Conservation (phyloP, 1,139 yeast species). For the Kurtzmaniella natalensis region DNA sequence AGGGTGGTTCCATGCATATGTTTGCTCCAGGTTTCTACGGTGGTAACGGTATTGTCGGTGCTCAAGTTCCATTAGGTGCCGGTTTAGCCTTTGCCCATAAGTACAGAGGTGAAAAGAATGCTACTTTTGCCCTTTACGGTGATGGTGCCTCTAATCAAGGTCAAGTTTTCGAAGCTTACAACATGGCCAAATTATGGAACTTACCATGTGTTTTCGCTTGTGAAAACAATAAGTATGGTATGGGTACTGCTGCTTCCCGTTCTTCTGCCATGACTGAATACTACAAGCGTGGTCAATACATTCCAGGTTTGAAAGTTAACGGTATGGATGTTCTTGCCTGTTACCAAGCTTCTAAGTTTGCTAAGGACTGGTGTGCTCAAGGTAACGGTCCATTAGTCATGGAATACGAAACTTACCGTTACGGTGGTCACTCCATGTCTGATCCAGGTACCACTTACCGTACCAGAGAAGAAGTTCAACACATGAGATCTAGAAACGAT, state of each 20-base stretch:
- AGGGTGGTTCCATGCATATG: conserved; percentile 99
- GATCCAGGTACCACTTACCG: conserved; percentile 99
- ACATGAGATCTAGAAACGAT: conserved; percentile 97
- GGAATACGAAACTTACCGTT: conserved; percentile 97
- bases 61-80: conserved; percentile 97
- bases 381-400: conserved; percentile 96
- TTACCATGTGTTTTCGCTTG: conserved; percentile 92
- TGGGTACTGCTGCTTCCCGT: conserved; percentile 98
- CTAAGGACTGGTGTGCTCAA: conserved; percentile 89
- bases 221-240: conserved; percentile 99
- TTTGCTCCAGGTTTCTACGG: conserved; percentile 94
- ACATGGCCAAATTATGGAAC: conserved; percentile 99
- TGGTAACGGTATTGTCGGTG: conserved; percentile 99
- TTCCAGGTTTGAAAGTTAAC: conserved; percentile 96
- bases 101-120: conserved; percentile 76
- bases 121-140: conserved; percentile 89
- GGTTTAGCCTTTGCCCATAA: conserved; percentile 97
- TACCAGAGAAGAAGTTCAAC: conserved; percentile 99
- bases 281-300: conserved; percentile 98
- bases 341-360: conserved; percentile 94
- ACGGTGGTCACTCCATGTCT: conserved; percentile 99
- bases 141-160: conserved; percentile 99
- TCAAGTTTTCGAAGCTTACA: conserved; percentile 94
- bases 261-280: conserved; percentile 95
- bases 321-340: conserved; percentile 98